These are phyloP conservation scores for Schoenoplectus triqueter DNA, from an alignment of 202 grass and related monocot genomes.

Conservation along the genomic window DNA sequence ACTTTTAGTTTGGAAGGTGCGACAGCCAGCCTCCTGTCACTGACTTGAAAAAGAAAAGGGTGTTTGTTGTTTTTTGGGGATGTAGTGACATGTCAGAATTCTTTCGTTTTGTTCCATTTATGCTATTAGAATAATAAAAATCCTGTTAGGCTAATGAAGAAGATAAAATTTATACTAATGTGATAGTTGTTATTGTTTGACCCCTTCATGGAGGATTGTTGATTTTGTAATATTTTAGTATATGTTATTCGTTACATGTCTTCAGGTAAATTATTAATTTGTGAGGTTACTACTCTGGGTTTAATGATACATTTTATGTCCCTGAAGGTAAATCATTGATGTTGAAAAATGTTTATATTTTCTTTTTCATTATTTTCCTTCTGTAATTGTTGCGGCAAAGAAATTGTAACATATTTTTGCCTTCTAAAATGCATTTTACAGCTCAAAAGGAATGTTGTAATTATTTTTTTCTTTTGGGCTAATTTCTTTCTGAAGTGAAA, in stretches of 20 bases:
- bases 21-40: background rate
- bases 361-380: background rate
- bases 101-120: conserved; percentile 14
- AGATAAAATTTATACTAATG: background rate
- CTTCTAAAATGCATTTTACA: background rate
- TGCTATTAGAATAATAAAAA: conserved; percentile 21
- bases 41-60: conserved; percentile 26
- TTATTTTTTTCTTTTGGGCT: background rate
- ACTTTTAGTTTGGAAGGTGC: conserved; percentile 21
- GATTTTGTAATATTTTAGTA: conserved; percentile 21
- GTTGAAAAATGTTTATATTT: background rate
- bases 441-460: background rate
- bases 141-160: conserved; percentile 7
- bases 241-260: conserved; percentile 8
- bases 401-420: background rate
- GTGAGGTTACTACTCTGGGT: background rate
- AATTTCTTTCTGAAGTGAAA: background rate
- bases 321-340: background rate
- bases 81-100: conserved; percentile 8
- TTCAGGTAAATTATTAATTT: background rate
- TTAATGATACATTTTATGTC: conserved; percentile 15
- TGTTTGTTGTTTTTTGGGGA: conserved; percentile 22
- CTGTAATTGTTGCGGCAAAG: background rate
- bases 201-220: background rate
- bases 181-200: conserved; percentile 11